Base-by-base conservation (phyloP, 352 stramenopile species). In the Globisporangium irregulare region DNA sequence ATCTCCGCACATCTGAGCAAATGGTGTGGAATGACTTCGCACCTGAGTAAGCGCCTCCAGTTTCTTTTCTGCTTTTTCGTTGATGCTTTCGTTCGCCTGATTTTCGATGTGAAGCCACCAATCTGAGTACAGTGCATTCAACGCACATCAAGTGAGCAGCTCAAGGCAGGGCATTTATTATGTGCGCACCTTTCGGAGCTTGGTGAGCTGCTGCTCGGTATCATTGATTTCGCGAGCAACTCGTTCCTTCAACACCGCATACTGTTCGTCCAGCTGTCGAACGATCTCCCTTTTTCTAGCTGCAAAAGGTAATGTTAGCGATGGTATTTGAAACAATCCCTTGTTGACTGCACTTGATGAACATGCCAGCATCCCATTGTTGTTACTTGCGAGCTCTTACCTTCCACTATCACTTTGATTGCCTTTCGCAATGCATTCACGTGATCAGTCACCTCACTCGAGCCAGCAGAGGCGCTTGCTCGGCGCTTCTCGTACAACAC, bases 1-100 rank as follows among this genome's bases (percentile, higher is more conserved):
- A 50, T 27, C 48, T 18, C 34, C 34, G 12, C 20, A n/a, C 34
- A n/a, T 34, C 25, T 34, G 58, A 54, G 38, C 34, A 55, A 60
- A 27, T 24, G 55, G 7, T 15, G 25, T 15, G 3, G 25, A 46
- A 51, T 55, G 27, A 59, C 25, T 20, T 55, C 61, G 63, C 38
- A 76, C 70, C 73, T 76, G 56, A n/a, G 63, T 29, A 38, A 76
- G 61, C 0, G 56, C 29, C 29, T 66, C 50, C n/a, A 76, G 57
- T 20, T 76, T 70, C n/a, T 41, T 56, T 22, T 72, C 59, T 27
- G 70, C 61, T 41, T 74, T 74, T n/a, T 71, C 66, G 34, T 72
- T 72, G 55, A 78, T 76, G 50, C 53, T 76, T 5, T 78, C 43
- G 46, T 76, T 70, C 36, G 66, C 67, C 70, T 79, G 60, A n/a